These are phyloP conservation scores for Inonotus obliquus DNA, from an alignment of 1,284 basidiomycete genomes.

Conservation along the genomic window DNA sequence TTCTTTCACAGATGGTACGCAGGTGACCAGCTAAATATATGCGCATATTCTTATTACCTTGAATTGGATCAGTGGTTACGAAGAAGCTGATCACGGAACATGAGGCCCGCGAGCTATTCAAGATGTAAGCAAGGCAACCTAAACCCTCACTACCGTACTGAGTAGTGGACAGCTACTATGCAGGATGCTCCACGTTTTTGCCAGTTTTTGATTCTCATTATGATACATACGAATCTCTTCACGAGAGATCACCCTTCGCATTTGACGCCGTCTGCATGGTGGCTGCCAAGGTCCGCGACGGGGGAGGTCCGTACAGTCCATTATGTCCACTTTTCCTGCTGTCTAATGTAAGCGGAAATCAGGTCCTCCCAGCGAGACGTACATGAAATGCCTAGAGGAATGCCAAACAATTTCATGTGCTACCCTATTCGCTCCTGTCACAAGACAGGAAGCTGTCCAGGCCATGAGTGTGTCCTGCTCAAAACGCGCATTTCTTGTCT, in stretches of 20 bases:
- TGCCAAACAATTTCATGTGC: slow-evolving; percentile 81
- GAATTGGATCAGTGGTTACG: slow-evolving; percentile 55
- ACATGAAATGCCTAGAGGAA: slow-evolving; percentile 68
- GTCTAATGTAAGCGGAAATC: slow-evolving; percentile 38
- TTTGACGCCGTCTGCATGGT: slow-evolving; percentile 88
- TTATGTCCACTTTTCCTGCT: slow-evolving; percentile 12
- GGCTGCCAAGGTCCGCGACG: slow-evolving; percentile 81
- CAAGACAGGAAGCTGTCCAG: slow-evolving; percentile 80
- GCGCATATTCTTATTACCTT: not conserved
- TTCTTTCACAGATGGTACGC: slow-evolving; percentile 65
- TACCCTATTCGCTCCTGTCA: slow-evolving; percentile 81
- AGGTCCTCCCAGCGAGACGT: slow-evolving; percentile 50
- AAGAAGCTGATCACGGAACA: slow-evolving; percentile 74
- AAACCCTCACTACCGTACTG: slow-evolving; percentile 20
- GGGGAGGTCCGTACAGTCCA: slow-evolving; percentile 51
- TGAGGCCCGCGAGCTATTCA: slow-evolving; percentile 80
- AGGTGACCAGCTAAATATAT: not conserved
- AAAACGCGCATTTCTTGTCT: not conserved
- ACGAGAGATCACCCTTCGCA: slow-evolving; percentile 78
- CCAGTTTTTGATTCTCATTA: slow-evolving; percentile 76
- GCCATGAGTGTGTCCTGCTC: slow-evolving; percentile 63
- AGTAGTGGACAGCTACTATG: slow-evolving; percentile 59
- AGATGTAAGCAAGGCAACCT: slow-evolving; percentile 50
- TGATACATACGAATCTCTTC: slow-evolving; percentile 79
- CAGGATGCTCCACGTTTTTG: slow-evolving; percentile 85